Evolutionary conservation across 305 asterid genomes (phyloP).

Genomic region (Ilex paraguariensis): DNA sequence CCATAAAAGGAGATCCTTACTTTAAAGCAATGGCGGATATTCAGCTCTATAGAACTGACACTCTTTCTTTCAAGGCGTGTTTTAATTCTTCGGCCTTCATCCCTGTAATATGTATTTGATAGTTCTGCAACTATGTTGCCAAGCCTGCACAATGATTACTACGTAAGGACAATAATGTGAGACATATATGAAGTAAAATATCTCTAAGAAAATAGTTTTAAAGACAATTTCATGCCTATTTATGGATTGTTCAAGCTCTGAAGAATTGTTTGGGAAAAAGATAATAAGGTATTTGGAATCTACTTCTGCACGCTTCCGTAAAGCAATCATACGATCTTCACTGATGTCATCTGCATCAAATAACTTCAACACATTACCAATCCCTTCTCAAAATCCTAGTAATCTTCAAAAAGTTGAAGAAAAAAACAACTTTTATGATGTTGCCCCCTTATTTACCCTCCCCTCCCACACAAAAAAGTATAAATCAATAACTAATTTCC

Average conservation of each 20-base stretch:
- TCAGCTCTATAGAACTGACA: conserved; percentile 59
- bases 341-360: conserved; percentile 61
- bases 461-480: too few species aligned
- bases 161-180: conserved; percentile 12
- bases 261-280: conserved; percentile 51
- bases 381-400: too few species aligned
- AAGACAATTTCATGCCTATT: conserved; percentile 52
- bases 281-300: conserved; percentile 66
- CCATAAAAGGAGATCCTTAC: conserved; percentile 39
- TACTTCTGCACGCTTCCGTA: conserved; percentile 89
- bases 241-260: conserved; percentile 72
- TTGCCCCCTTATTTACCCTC: too few species aligned
- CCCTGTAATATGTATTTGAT: conserved; percentile 70
- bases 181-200: conserved; percentile 6
- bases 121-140: conserved; percentile 61
- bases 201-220: conserved; percentile 9
- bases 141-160: conserved; percentile 52
- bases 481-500: too few species aligned
- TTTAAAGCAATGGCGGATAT: conserved; percentile 87
- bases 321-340: conserved; percentile 88
- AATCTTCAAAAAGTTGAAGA: too few species aligned
- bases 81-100: conserved; percentile 82
- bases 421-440: too few species aligned
- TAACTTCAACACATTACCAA: not conserved
- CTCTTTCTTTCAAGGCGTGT: conserved; percentile 73